Base-by-base conservation (phyloP, 768 basidiomycete species). In the Hygrophorus pudorinus region DNA sequence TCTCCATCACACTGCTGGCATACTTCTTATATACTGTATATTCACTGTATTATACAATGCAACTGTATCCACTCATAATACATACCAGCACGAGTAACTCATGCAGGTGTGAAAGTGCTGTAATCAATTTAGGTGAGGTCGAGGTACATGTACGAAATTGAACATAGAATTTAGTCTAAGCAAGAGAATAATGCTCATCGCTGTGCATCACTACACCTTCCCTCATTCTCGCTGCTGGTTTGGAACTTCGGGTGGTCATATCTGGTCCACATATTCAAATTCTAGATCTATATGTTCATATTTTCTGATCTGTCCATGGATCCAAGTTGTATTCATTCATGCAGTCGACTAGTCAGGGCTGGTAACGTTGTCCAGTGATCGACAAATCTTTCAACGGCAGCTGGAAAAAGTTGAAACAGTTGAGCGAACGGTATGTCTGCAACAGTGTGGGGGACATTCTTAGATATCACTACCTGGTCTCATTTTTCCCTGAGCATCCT, bases 181-280 rank as follows among this genome's bases (percentile, higher is more conserved):
- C n/a, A n/a, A n/a, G n/a, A n/a, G n/a, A n/a, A n/a, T n/a, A n/a
- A n/a, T n/a, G n/a, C n/a, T n/a, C n/a, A n/a, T n/a, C n/a, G n/a
- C n/a, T n/a, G n/a, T n/a, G n/a, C n/a, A n/a, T n/a, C n/a, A n/a
- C n/a, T n/a, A n/a, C n/a, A n/a, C n/a, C 48, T 73, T 60, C 52
- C 81, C 81, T 17, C 68, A 75, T 50, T 67, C 70, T 8, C 65
- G 61, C 27, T 47, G 82, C 1, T 72, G 77, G 48, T 53, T 62
- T 10, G 56, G 65, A 10, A 42, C 60, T 1, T 39, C 48, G 9
- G 0, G 57, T 79, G 10, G 30, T 47, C 17, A 64, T 78, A 3
- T 68, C 76, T 13, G 85, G 83, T 0, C 73, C 76, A 1, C 75
- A 81, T 48, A 72, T 86, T 2, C 79, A 82, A 46, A 61, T 79